Base-by-base conservation (phyloP, 805 yeast species). In the Suhomyces tanzawaensis region DNA sequence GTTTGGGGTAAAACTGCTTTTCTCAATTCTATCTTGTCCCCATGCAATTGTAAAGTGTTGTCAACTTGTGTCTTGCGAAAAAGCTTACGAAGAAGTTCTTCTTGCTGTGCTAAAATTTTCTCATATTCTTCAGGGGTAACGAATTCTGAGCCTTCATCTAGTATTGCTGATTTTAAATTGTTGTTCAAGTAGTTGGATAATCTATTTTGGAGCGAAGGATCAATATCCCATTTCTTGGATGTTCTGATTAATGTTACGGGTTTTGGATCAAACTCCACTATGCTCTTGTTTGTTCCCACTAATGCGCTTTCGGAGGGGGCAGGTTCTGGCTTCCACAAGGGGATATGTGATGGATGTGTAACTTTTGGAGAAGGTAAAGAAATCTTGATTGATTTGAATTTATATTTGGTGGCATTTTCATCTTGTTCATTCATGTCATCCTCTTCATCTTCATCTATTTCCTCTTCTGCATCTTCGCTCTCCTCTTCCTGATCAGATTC, bases 91-190 rank as follows among this genome's bases (percentile, higher is more conserved):
- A 72, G 38, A 77, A 75, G 41, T 57, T 66, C 12, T 52, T 54
- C 18, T 47, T 87, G 93, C 19, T 74, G 76, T 0, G 58, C 51
- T 29, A 88, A 64, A 15, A 76, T 72, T n/a, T 59, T 59, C 1
- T 78, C 72, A 44, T 76, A 86, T 47, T 88, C 95, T 33, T 78
- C 81, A 0, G 55, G 53, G 0, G 71, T 55, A 30, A 51, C 56
- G 29, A 52, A 59, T 26, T 69, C 74, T 13, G 47, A 43, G 12
- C 47, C 53, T 23, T 69, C 74, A 40, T 69, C 74, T 5, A 67
- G 46, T 23, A 69, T 65, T 2, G 71, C 65, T 1, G 57, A 47
- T 39, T 57, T 63, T 43, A 51, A 64, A 34, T 61, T 57, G 17
- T 41, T 38, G 15, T 49, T 47, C 28, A 69, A 48, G 32, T 57